Evolutionary conservation across 805 yeast species (phyloP).

Genomic region (Ogataea pini): DNA sequence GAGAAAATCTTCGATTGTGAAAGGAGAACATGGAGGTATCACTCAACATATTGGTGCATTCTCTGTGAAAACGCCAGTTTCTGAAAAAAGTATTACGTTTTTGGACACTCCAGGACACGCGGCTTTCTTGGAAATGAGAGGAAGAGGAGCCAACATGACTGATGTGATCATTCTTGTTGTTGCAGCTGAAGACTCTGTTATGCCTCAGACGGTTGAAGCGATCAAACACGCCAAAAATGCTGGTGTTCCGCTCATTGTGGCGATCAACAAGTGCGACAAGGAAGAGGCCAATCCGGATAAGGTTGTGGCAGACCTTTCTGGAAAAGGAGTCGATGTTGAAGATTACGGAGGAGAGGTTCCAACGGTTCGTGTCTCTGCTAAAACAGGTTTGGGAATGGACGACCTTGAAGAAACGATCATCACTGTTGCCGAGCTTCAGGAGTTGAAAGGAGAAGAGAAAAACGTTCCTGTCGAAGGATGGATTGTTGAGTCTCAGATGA

Average conservation of each 20-base stretch:
- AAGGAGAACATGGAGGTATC: slow-evolving; percentile 90
- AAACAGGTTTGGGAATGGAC: slow-evolving; percentile 88
- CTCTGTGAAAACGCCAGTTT: slow-evolving; percentile 73
- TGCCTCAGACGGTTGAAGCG: slow-evolving; percentile 97
- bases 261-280: slow-evolving; percentile 89
- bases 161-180: slow-evolving; percentile 91
- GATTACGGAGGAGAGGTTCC: slow-evolving; percentile 96
- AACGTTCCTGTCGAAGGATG: slow-evolving; percentile 76
- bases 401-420: slow-evolving; percentile 86
- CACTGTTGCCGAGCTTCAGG: slow-evolving; percentile 80
- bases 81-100: slow-evolving; percentile 79
- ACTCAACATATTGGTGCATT: slow-evolving; percentile 99
- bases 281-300: slow-evolving; percentile 72
- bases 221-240: slow-evolving; percentile 87
- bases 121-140: slow-evolving; percentile 93
- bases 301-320: slow-evolving; percentile 75
- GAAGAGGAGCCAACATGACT: slow-evolving; percentile 92
- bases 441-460: slow-evolving; percentile 61
- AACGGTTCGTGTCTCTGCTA: slow-evolving; percentile 82
- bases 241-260: slow-evolving; percentile 83
- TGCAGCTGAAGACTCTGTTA: slow-evolving; percentile 96
- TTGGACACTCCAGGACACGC: slow-evolving; percentile 98
- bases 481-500: slow-evolving; percentile 81
- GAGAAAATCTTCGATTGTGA: slow-evolving; percentile 81
- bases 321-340: slow-evolving; percentile 80